Base-by-base conservation (phyloP, 2,329 filamentous ascomycete genomes). In the Plenodomus tracheiphilus region DNA sequence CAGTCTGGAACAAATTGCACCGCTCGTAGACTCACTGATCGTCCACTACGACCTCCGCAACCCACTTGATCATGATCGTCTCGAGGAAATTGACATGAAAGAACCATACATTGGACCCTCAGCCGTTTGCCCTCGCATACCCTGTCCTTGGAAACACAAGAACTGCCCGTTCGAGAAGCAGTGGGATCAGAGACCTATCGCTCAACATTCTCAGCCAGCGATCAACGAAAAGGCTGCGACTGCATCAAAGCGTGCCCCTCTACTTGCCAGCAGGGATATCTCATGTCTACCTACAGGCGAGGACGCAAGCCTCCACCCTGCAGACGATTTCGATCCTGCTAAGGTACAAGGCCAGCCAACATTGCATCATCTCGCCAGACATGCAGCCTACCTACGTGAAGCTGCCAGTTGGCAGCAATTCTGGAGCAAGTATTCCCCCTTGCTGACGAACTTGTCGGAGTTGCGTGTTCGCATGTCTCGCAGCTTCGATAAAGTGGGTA, bases 1-100 rank as follows among this genome's bases (percentile, higher is more conserved):
- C n/a, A 54, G 54, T 30, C 41, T 66, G 4, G 32, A 39, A 4
- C n/a, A 13, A 10, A 54, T 65, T 25, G 62, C 58, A 7, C 39
- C 39, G 7, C 39, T 55, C 3, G 43, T 68, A 18, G 49, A 63
- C 46, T 51, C 32, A 4, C 42, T 68, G 15, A 64, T 54, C 17
- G 56, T 65, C 32, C 49, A 57, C n/a, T 68, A 68, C 35, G 58
- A 64, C 41, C 44, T 68, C 1, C 51, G 60, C 6, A 61, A 65
- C 28, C 64, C 64, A 1, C 34, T 67, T 4, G 43, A 53, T 30
- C 6, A 37, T 2, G 43, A 52, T 3, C 49, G 48, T 3, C 45
- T 61, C 13, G 43, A 43, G 25, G 39, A 51, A n/a, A 59, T 64
- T 21, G 51, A 64, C 9, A 8, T 13, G 10, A 15, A 43, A 28